Percentiles rank a stretch among this genome's conserved stretches.
These are phyloP conservation scores for Penicillium ochrochloron DNA, from an alignment of 495 filamentous ascomycete genomes.

Conservation along the genomic window DNA sequence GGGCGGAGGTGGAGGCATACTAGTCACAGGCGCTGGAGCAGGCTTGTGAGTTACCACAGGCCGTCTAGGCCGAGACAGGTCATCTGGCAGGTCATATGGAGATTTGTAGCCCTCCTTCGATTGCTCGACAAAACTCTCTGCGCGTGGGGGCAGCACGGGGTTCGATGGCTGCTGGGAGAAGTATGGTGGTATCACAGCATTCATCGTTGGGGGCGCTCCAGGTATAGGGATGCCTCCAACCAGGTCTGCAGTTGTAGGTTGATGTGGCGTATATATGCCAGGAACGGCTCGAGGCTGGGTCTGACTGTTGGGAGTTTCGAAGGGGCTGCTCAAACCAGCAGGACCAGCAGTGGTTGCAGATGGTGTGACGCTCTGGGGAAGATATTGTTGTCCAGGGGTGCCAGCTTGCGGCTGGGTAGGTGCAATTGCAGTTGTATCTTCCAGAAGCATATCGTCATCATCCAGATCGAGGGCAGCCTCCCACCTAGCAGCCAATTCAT, in stretches of 20 bases:
- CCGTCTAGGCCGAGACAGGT: constrained; percentile 71
- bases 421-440: constrained; percentile 40
- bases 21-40: constrained; percentile 29
- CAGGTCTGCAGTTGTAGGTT: constrained; percentile 49
- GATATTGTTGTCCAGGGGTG: constrained; percentile 16
- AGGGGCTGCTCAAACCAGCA: constrained; percentile 37
- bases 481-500: constrained; percentile 81
- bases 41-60: constrained; percentile 49
- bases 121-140: constrained; percentile 85
- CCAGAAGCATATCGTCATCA: constrained; percentile 76
- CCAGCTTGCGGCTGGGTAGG: constrained; percentile 35
- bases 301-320: constrained; percentile 36
- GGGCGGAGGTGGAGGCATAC: constrained; percentile 48
- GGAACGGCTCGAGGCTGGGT: constrained; percentile 26
- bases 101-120: constrained; percentile 89
- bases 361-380: constrained; percentile 24
- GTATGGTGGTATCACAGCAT: constrained; percentile 43
- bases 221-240: constrained; percentile 37
- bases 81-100: constrained; percentile 93
- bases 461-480: constrained; percentile 75
- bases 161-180: constrained; percentile 42
- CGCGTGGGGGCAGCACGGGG: constrained; percentile 42
- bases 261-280: constrained; percentile 47
- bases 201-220: constrained; percentile 34
- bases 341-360: constrained; percentile 11